Evolutionary conservation across 1,139 yeast genomes (phyloP).

Genomic region (Suhomyces yuchorum): DNA sequence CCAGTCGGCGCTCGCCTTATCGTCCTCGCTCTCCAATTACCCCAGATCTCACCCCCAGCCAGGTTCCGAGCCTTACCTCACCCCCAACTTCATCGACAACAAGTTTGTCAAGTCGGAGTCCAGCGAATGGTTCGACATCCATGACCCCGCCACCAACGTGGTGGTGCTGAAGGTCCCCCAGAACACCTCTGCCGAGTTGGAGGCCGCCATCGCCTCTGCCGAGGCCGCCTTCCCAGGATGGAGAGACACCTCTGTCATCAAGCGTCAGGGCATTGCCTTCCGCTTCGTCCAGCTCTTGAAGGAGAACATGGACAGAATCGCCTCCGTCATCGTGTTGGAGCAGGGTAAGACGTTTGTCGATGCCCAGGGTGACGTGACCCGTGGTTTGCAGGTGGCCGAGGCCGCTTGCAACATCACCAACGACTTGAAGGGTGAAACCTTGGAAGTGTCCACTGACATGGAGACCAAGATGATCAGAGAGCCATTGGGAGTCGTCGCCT

Average conservation of each 20-base stretch:
- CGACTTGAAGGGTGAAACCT: slow-evolving; percentile 63
- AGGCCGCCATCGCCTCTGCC: slow-evolving; percentile 68
- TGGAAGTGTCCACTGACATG: slow-evolving; percentile 76
- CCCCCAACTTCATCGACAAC: slow-evolving; percentile 63
- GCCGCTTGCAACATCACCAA: slow-evolving; percentile 63
- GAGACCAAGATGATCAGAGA: slow-evolving; percentile 76
- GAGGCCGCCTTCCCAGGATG: slow-evolving; percentile 61
- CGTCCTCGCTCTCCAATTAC: slow-evolving; percentile 36
- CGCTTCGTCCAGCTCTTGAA: slow-evolving; percentile 68
- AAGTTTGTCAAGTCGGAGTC: slow-evolving; percentile 58
- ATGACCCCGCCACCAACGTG: slow-evolving; percentile 75
- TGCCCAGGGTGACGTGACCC: slow-evolving; percentile 76
- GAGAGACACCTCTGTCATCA: slow-evolving; percentile 61
- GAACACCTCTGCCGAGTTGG: slow-evolving; percentile 66
- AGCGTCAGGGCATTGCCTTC: slow-evolving; percentile 77
- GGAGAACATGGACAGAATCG: slow-evolving; percentile 70
- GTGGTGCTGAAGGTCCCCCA: slow-evolving; percentile 74
- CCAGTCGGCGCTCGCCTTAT: slow-evolving; percentile 29
- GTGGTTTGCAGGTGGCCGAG: slow-evolving; percentile 84
- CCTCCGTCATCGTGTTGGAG: slow-evolving; percentile 71
- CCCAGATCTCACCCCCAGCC: slow-evolving; percentile 51
- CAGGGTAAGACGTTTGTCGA: slow-evolving; percentile 82
- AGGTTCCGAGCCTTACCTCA: slow-evolving; percentile 47
- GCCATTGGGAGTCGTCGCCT: slow-evolving; percentile 66
- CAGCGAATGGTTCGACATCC: slow-evolving; percentile 66